Percentiles rank a stretch among this genome's conserved stretches.
These are phyloP conservation scores for Elaphomyces granulatus DNA, from an alignment of 495 filamentous ascomycete species.

Conservation along the genomic window DNA sequence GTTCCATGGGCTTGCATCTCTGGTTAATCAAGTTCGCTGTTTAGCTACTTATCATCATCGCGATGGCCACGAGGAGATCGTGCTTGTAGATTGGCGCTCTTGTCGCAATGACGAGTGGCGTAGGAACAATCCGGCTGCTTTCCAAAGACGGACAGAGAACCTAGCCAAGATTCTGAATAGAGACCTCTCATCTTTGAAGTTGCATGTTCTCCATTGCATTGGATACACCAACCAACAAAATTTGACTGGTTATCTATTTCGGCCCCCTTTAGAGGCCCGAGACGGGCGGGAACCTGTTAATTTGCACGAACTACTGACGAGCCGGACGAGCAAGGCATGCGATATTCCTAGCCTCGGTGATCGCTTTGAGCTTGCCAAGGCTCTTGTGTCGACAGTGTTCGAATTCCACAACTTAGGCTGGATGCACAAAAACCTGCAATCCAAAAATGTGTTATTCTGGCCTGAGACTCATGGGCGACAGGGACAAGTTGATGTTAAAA, in stretches of 20 bases:
- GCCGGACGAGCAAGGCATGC: neutral
- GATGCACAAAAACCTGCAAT: constrained; percentile 24
- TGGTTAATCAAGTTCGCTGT: constrained; percentile 7
- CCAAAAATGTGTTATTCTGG: constrained; percentile 26
- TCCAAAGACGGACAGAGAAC: constrained; percentile 10
- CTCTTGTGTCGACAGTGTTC: constrained; percentile 20
- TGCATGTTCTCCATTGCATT: constrained; percentile 12
- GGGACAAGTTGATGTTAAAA: constrained; percentile 7
- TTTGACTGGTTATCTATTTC: too few species aligned
- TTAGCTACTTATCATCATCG: constrained; percentile 5
- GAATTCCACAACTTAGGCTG: constrained; percentile 25
- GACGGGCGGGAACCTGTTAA: too few species aligned
- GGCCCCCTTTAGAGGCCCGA: too few species aligned
- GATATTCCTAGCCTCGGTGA: constrained; percentile 14
- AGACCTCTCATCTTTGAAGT: constrained; percentile 8
- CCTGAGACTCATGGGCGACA: constrained; percentile 1
- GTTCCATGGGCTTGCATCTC: too few species aligned
- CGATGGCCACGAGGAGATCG: constrained; percentile 3
- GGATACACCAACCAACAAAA: constrained; percentile 11
- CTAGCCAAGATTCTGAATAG: constrained; percentile 12
- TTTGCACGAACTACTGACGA: neutral
- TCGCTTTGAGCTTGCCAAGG: constrained; percentile 16
- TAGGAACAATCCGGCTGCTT: constrained; percentile 7
- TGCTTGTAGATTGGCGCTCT: constrained; percentile 14
- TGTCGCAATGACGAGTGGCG: constrained; percentile 14